Percentiles rank a stretch among this genome's conserved stretches.
Evolutionary conservation across 148 eudicot genomes (phyloP).

Genomic region (Cornus suecica): DNA sequence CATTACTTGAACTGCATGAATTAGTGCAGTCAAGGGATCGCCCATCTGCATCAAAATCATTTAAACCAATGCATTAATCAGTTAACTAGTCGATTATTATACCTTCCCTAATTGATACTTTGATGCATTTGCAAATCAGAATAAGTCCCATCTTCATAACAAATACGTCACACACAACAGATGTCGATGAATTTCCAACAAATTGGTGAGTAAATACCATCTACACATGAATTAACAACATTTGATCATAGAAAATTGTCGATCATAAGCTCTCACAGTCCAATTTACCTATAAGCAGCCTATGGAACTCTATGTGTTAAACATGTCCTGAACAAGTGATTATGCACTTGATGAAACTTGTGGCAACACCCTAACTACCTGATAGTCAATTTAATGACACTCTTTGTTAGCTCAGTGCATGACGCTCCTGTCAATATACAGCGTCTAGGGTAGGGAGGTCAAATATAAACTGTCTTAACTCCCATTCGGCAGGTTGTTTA

Average conservation of each 20-base stretch:
- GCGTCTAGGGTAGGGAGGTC: too few relatives aligned
- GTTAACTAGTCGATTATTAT: not conserved
- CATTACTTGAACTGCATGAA: conserved; percentile 96
- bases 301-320: too few relatives aligned
- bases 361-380: too few relatives aligned
- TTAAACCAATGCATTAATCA: too few relatives aligned
- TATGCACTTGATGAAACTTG: not conserved
- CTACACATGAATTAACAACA: not conserved
- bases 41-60: conserved; percentile 60
- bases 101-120: not conserved
- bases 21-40: conserved; percentile 87
- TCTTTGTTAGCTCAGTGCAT: too few relatives aligned
- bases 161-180: not conserved
- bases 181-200: not conserved
- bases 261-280: too few relatives aligned
- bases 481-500: too few relatives aligned
- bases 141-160: not conserved
- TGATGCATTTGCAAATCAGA: not conserved
- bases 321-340: not conserved
- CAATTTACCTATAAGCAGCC: too few relatives aligned
- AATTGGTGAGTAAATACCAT: not conserved
- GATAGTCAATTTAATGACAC: too few relatives aligned
- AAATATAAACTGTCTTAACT: too few relatives aligned
- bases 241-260: too few relatives aligned
- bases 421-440: too few relatives aligned